Conservation (phyloP, 208 protist species). For the Crithidia mellificae region DNA sequence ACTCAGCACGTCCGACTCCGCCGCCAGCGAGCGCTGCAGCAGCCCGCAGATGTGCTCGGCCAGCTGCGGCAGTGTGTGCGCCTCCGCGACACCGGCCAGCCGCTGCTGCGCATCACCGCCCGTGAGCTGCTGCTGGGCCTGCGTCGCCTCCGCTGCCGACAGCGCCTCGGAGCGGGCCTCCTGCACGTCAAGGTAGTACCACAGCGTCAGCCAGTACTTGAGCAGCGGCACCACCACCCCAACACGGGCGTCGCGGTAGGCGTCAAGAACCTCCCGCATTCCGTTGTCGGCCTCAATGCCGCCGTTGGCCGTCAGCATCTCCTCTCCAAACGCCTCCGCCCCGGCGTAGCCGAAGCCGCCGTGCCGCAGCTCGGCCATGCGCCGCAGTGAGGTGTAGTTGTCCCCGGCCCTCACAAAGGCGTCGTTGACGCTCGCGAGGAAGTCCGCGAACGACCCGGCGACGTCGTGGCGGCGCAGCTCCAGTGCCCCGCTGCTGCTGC, state of each 20-base stretch:
- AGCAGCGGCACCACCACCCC: constrained; percentile 69
- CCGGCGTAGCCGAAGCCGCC: constrained; percentile 40
- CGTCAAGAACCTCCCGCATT: constrained; percentile 55
- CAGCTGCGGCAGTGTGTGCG: constrained; percentile 51
- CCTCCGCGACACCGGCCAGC: constrained; percentile 23
- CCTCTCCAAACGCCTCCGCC: constrained; percentile 45
- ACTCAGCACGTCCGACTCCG: constrained; percentile 61
- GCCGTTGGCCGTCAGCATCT: constrained; percentile 27
- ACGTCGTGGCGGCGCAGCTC: constrained; percentile 30
- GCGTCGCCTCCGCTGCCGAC: constrained; percentile 4
- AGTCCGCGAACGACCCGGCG: constrained; percentile 30
- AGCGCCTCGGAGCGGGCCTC: constrained; percentile 15
- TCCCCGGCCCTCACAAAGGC: constrained; percentile 49
- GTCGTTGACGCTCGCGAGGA: constrained; percentile 53
- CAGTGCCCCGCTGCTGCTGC: not conserved
- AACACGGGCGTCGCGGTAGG: constrained; percentile 69
- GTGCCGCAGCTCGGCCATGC: constrained; percentile 69
- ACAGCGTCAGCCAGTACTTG: constrained; percentile 59
- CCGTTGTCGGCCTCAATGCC: constrained; percentile 39
- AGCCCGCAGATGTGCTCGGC: constrained; percentile 54
- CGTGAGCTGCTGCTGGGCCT: not conserved
- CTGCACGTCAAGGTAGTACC: constrained; percentile 35
- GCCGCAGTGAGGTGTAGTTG: constrained; percentile 57
- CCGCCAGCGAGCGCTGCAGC: constrained; percentile 55
- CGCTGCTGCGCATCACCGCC: constrained; percentile 7